phyloP scores from a whole-genome alignment of 495 filamentous ascomycete genomes.

The Aspergillus cavernicola region DNA sequence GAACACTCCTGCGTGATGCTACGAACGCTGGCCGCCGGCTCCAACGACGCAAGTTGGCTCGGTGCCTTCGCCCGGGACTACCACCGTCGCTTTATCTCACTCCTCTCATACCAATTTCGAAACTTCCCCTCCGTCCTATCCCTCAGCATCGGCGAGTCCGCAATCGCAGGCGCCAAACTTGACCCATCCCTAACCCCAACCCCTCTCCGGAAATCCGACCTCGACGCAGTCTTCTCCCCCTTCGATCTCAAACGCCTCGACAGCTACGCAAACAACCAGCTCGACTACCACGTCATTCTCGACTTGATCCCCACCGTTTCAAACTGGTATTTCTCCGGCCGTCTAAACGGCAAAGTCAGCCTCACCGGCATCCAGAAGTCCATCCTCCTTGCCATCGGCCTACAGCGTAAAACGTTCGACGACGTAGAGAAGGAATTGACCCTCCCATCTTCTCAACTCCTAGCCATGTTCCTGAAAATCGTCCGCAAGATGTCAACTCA shows the following conservation, averaged over 20 bases:
- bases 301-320: slow-evolving; percentile 85
- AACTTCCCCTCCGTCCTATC: slow-evolving; percentile 77
- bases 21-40: slow-evolving; percentile 57
- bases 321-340: slow-evolving; percentile 75
- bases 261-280: slow-evolving; percentile 90
- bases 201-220: slow-evolving; percentile 61
- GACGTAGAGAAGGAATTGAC: slow-evolving; percentile 75
- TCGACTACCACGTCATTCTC: slow-evolving; percentile 96
- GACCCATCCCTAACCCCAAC: slow-evolving; percentile 44
- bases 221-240: slow-evolving; percentile 76
- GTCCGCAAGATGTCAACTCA: slow-evolving; percentile 77
- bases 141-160: slow-evolving; percentile 84
- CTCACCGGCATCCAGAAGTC: slow-evolving; percentile 76
- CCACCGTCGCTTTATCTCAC: slow-evolving; percentile 80
- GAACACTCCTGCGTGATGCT: slow-evolving; percentile 99
- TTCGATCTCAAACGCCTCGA: slow-evolving; percentile 94
- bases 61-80: slow-evolving; percentile 90
- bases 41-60: slow-evolving; percentile 73
- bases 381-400: slow-evolving; percentile 81
- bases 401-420: slow-evolving; percentile 84
- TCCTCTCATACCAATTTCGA: slow-evolving; percentile 90
- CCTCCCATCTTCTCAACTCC: slow-evolving; percentile 69
- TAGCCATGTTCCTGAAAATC: slow-evolving; percentile 97
- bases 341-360: slow-evolving; percentile 59
- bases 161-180: slow-evolving; percentile 64